These are phyloP conservation scores for Pestalotiopsis sp. DNA, from an alignment of 2,329 filamentous ascomycete species.

Conservation along the genomic window DNA sequence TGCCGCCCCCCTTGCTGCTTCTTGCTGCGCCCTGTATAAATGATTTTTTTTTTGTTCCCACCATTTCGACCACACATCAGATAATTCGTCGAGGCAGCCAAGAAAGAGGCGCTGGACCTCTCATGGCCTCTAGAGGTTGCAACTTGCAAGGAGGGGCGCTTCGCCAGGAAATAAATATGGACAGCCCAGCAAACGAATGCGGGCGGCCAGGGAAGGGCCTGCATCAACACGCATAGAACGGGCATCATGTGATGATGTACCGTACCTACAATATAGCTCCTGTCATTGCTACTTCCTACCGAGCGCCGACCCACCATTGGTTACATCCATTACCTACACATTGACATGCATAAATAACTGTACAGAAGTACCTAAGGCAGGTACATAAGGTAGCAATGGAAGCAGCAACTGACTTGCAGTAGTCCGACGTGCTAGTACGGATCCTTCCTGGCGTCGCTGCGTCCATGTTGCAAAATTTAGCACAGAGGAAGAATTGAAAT, in stretches of 20 bases:
- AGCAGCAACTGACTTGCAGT: background rate
- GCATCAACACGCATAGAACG: background rate
- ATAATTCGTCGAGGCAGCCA: background rate
- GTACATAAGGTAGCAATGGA: background rate
- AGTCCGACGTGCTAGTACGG: background rate
- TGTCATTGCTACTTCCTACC: background rate
- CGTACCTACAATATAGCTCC: background rate
- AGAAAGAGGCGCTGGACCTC: background rate
- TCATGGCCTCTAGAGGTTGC: background rate
- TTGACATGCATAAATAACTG: background rate
- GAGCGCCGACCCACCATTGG: background rate
- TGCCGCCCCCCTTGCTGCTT: background rate
- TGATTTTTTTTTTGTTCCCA: background rate
- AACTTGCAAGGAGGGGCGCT: background rate
- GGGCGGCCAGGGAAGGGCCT: background rate
- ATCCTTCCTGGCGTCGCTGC: background rate
- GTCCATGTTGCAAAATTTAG: background rate
- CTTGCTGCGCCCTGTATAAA: background rate
- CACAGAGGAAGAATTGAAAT: background rate
- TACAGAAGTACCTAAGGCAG: background rate
- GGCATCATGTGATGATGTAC: background rate
- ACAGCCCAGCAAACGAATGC: background rate
- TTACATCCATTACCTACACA: background rate
- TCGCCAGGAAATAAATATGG: background rate
- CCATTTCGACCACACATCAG: background rate